Conservation (phyloP, 176 grass and related monocot species). For the Triticum turgidum region DNA sequence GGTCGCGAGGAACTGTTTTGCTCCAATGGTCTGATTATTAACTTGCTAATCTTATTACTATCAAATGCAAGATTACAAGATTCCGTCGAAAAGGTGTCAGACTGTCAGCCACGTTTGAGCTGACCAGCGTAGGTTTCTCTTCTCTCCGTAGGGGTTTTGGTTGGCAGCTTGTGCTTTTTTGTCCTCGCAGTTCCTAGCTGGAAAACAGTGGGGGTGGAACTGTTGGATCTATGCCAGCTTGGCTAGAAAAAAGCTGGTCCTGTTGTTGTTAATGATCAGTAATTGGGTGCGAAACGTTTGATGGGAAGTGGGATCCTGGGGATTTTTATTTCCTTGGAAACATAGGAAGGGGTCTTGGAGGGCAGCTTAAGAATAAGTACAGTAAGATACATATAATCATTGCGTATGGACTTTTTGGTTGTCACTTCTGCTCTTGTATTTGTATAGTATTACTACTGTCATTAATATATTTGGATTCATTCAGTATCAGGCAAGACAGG, state of each 20-base stretch:
- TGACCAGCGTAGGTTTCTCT: slow-evolving; percentile 5
- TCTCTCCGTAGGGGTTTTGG: slow-evolving; percentile 14
- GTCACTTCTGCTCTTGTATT: slow-evolving; percentile 2
- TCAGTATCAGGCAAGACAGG: slow-evolving; percentile 14
- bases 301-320: slow-evolving; percentile 1
- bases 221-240: slow-evolving; percentile 31
- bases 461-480: slow-evolving; percentile 3
- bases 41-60: neutral
- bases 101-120: neutral
- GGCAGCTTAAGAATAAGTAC: slow-evolving; percentile 6
- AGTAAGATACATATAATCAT: neutral
- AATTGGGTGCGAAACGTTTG: slow-evolving; percentile 8
- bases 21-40: neutral
- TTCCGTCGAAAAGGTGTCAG: neutral
- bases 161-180: slow-evolving; percentile 30
- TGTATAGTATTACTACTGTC: neutral
- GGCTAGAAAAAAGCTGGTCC: slow-evolving; percentile 14
- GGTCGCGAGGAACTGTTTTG: neutral
- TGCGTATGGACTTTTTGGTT: neutral
- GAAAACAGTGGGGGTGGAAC: slow-evolving; percentile 24
- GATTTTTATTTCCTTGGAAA: neutral
- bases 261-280: slow-evolving; percentile 18
- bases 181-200: slow-evolving; percentile 31
- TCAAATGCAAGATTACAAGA: neutral
- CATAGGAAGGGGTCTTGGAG: neutral